These are phyloP conservation scores for Oemleria cerasiformis DNA, from an alignment of 306 rosid genomes.

Conservation along the genomic window DNA sequence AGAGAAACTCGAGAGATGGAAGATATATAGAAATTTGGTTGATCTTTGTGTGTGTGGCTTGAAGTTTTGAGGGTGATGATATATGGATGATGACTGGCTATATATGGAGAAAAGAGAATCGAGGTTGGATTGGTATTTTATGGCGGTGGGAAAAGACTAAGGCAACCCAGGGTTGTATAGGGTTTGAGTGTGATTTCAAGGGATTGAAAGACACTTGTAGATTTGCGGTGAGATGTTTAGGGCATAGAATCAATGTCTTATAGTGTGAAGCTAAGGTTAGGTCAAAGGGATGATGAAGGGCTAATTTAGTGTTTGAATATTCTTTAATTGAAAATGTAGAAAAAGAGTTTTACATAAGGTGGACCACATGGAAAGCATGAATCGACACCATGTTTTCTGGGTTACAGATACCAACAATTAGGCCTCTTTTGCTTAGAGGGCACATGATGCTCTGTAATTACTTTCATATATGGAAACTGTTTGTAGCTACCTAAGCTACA, in stretches of 20 bases:
- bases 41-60: neutral
- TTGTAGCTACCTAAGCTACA: neutral
- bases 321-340: slow-evolving; percentile 5
- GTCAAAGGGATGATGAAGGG: slow-evolving; percentile 8
- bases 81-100: neutral
- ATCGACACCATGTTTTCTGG: neutral
- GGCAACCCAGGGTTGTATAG: neutral
- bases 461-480: neutral
- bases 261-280: slow-evolving; percentile 8
- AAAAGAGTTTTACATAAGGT: neutral
- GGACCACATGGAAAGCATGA: neutral
- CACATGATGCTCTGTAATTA: neutral
- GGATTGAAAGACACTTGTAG: neutral
- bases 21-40: neutral
- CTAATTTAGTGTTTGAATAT: slow-evolving; percentile 3
- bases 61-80: neutral
- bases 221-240: neutral
- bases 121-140: slow-evolving; percentile 15
- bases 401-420: neutral
- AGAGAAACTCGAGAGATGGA: neutral
- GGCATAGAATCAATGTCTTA: neutral
- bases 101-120: neutral
- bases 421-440: slow-evolving; percentile 3
- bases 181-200: neutral
- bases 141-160: neutral